These are phyloP conservation scores for Podospora appendiculata DNA, from an alignment of 495 filamentous ascomycete species.

Conservation along the genomic window DNA sequence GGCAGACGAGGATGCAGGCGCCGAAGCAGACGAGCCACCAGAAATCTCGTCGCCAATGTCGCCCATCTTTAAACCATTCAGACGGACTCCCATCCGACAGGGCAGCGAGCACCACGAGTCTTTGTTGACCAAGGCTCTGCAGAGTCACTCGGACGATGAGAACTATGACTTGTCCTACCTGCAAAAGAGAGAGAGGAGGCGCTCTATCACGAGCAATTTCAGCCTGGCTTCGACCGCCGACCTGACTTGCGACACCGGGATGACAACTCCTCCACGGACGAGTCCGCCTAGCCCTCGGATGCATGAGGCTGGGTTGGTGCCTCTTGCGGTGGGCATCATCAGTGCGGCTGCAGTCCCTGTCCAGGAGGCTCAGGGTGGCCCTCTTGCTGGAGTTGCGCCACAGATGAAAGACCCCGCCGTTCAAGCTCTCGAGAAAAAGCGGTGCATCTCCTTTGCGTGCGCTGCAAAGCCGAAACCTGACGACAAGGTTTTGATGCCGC, in stretches of 20 bases:
- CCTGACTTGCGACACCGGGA: constrained; percentile 82
- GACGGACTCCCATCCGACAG: constrained; percentile 33
- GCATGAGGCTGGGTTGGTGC: constrained; percentile 28
- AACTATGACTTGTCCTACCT: constrained; percentile 13
- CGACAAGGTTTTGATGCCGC: constrained; percentile 19
- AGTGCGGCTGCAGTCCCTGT: background rate
- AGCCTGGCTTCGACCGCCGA: constrained; percentile 78
- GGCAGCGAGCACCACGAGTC: constrained; percentile 54
- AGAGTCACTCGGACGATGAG: constrained; percentile 54
- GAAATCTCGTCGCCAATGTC: constrained; percentile 11
- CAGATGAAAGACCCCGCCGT: constrained; percentile 20
- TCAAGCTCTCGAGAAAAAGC: constrained; percentile 45
- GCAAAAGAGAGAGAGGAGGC: constrained; percentile 32
- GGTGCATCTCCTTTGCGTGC: constrained; percentile 92
- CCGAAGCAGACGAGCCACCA: constrained; percentile 27
- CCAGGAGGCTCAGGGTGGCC: constrained; percentile 3
- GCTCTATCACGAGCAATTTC: constrained; percentile 68
- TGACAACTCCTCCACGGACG: constrained; percentile 84
- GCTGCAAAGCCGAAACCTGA: constrained; percentile 37
- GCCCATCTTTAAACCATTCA: constrained; percentile 26
- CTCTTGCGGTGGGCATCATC: constrained; percentile 5
- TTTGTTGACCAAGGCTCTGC: constrained; percentile 71
- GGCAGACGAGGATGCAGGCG: constrained; percentile 30
- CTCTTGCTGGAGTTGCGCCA: constrained; percentile 7
- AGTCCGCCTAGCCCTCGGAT: constrained; percentile 82